Conservation (phyloP, 345 rosid genomes). For the Rhizophora mangle region DNA sequence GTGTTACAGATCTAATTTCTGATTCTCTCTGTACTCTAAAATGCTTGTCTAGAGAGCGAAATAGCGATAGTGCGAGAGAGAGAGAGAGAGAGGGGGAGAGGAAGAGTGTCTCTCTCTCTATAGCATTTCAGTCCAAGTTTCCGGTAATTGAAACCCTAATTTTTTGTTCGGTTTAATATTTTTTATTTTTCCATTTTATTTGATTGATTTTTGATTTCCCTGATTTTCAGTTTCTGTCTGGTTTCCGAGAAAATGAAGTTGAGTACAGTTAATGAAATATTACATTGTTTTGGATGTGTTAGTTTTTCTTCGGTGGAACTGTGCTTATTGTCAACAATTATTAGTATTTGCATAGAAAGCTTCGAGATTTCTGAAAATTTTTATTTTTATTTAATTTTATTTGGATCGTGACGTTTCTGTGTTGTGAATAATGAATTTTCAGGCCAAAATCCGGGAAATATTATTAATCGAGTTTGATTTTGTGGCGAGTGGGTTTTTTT, state of each 20-base stretch:
- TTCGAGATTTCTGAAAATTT: no score
- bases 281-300: no score
- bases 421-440: not conserved
- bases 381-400: not conserved
- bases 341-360: no score
- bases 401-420: not conserved
- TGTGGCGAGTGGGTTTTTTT: not conserved
- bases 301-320: no score
- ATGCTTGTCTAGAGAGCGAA: not conserved
- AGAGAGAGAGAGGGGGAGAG: not conserved
- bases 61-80: not conserved
- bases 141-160: not conserved
- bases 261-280: no score
- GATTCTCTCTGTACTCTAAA: not conserved
- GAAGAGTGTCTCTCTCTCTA: not conserved
- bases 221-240: no score
- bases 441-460: not conserved
- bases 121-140: not conserved
- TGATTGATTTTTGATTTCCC: no score
- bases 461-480: not conserved
- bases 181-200: no score
- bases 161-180: no score
- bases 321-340: no score
- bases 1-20: not conserved
- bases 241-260: no score